These are phyloP conservation scores for Seminavis robusta DNA, from an alignment of 108 stramenopile species.

Conservation along the genomic window DNA sequence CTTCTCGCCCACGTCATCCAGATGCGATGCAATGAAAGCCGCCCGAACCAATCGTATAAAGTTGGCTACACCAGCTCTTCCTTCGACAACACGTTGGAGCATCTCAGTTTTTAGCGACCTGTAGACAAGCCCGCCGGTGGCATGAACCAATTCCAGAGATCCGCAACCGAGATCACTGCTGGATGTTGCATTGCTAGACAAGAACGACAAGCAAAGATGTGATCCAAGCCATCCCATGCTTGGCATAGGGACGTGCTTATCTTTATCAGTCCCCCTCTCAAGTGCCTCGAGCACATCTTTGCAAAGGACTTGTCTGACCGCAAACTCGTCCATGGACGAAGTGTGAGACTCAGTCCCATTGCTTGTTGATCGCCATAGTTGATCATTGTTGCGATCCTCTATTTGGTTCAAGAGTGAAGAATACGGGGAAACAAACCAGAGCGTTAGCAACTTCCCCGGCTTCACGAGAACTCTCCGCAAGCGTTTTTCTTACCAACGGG, in stretches of 20 bases:
- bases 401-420: conserved; percentile 1
- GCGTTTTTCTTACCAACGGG: conserved; percentile 35
- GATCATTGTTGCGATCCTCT: conserved; percentile 84
- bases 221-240: conserved; percentile 85
- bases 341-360: conserved; percentile 90
- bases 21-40: conserved; percentile 70
- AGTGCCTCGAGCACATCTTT: conserved; percentile 65
- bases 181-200: conserved; percentile 74
- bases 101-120: conserved; percentile 65
- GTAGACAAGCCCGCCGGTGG: conserved; percentile 77
- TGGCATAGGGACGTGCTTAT: conserved; percentile 57
- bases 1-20: conserved; percentile 61
- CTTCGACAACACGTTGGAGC: conserved; percentile 58
- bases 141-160: conserved; percentile 77
- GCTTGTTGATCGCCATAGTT: conserved; percentile 76
- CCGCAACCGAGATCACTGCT: conserved; percentile 82
- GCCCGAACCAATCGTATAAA: conserved; percentile 75
- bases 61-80: conserved; percentile 70
- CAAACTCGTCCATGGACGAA: conserved; percentile 73
- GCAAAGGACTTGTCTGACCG: conserved; percentile 66
- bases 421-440: neutral
- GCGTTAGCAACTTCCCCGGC: too few species aligned
- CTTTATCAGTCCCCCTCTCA: conserved; percentile 59
- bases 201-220: conserved; percentile 63
- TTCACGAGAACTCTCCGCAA: neutral